These are phyloP conservation scores for Leishmania tropica DNA, from an alignment of 208 protist species.

Conservation along the genomic window DNA sequence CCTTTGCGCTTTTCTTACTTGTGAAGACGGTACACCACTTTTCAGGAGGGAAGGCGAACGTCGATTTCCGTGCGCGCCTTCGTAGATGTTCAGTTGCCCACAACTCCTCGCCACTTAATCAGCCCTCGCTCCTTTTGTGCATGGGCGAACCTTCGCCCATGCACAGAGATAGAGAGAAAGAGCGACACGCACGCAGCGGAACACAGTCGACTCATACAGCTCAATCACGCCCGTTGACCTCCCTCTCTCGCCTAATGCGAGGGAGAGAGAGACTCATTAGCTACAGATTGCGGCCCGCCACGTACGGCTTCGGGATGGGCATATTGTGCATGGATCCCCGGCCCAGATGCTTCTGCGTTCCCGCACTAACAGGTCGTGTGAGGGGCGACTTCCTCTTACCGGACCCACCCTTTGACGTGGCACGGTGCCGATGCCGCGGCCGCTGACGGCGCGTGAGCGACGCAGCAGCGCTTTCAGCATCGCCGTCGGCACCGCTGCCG, in stretches of 20 bases:
- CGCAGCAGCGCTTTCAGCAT: not conserved
- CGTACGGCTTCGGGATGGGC: constrained; percentile 82
- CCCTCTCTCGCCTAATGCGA: not conserved
- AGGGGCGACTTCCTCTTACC: constrained; percentile 10
- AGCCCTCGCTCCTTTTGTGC: not conserved
- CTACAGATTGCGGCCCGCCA: constrained; percentile 61
- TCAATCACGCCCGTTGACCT: not conserved
- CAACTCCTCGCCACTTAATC: not conserved
- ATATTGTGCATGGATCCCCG: constrained; percentile 82
- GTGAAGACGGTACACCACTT: not conserved
- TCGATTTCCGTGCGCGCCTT: not conserved
- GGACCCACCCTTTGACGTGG: not conserved
- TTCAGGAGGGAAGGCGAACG: not conserved
- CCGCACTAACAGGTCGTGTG: constrained; percentile 25
- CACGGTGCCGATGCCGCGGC: not conserved
- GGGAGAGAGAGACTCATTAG: constrained; percentile 7
- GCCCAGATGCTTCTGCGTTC: constrained; percentile 61
- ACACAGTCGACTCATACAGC: not conserved
- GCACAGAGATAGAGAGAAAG: not conserved
- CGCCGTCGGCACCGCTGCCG: not conserved
- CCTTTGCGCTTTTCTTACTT: not conserved
- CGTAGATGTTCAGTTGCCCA: not conserved
- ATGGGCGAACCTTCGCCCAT: not conserved
- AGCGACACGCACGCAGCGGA: not conserved
- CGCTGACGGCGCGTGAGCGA: not conserved